These are phyloP conservation scores for Aspergillus flavus DNA, from an alignment of 2,329 filamentous ascomycete genomes.

Conservation along the genomic window DNA sequence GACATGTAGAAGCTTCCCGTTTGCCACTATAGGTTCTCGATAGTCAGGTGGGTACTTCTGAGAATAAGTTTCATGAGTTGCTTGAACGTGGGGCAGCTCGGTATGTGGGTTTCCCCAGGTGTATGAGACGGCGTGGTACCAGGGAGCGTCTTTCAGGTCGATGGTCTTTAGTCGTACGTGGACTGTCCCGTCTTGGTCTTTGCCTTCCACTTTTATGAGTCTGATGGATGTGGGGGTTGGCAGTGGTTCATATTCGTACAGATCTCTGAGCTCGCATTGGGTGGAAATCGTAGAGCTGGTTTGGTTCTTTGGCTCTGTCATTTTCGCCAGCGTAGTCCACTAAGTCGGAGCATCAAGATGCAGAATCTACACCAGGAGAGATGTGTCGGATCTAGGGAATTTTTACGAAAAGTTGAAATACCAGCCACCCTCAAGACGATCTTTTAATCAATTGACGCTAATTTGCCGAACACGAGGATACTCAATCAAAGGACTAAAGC, in stretches of 20 bases:
- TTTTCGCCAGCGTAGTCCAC: background rate
- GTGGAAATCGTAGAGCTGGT: background rate
- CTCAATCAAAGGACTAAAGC: background rate
- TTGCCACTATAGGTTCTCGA: background rate
- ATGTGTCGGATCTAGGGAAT: background rate
- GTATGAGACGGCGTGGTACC: slow-evolving; percentile 9
- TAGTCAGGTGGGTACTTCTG: background rate
- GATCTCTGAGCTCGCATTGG: background rate
- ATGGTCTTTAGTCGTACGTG: background rate
- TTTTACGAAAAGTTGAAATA: background rate
- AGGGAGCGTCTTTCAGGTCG: background rate
- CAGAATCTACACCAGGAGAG: background rate
- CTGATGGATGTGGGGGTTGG: slow-evolving; percentile 6
- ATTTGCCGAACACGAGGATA: background rate
- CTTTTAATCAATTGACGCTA: background rate
- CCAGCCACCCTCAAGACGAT: background rate
- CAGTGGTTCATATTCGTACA: background rate
- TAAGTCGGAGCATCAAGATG: background rate
- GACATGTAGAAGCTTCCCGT: background rate
- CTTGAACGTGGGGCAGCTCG: background rate
- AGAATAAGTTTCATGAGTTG: background rate
- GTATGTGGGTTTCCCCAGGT: slow-evolving; percentile 12
- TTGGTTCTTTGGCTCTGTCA: background rate
- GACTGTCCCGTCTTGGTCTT: background rate
- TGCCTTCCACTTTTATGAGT: slow-evolving; percentile 1